Evolutionary conservation across 495 filamentous ascomycete species (phyloP).

Genomic region (Lichenothelia convexa): DNA sequence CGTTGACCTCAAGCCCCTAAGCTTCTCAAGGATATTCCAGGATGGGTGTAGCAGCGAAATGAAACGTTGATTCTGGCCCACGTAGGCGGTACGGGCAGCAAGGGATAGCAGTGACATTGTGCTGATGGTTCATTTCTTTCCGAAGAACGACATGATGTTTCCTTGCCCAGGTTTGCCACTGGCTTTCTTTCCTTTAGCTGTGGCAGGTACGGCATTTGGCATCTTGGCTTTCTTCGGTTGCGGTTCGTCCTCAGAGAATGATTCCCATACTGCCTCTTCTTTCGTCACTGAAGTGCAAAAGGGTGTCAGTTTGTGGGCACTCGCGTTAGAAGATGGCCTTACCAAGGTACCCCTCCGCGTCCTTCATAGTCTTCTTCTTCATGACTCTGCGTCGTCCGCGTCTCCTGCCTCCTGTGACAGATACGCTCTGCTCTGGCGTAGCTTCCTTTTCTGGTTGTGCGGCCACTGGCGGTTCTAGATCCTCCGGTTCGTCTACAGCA

Average conservation of each 20-base stretch:
- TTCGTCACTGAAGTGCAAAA: slow-evolving; percentile 50
- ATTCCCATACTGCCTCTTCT: slow-evolving; percentile 81
- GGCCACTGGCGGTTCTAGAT: slow-evolving; percentile 18
- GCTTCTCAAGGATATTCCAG: too few species aligned
- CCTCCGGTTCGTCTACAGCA: not conserved
- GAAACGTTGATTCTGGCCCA: too few species aligned
- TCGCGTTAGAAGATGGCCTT: slow-evolving; percentile 17
- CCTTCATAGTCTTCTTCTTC: slow-evolving; percentile 78
- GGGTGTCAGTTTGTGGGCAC: slow-evolving; percentile 9
- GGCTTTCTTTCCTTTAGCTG: slow-evolving; percentile 36
- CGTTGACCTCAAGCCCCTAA: too few species aligned
- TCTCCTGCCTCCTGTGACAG: slow-evolving; percentile 43
- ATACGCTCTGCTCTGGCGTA: slow-evolving; percentile 22
- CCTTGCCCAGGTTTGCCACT: slow-evolving; percentile 51
- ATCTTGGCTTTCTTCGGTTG: slow-evolving; percentile 43
- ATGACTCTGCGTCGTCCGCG: slow-evolving; percentile 67
- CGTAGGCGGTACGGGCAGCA: too few species aligned
- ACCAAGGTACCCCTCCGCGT: slow-evolving; percentile 90
- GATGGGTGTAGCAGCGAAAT: too few species aligned
- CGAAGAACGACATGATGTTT: slow-evolving; percentile 88
- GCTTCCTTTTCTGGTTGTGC: slow-evolving; percentile 22
- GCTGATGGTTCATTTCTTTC: slow-evolving; percentile 65
- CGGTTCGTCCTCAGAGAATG: slow-evolving; percentile 86
- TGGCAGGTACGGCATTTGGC: slow-evolving; percentile 15
- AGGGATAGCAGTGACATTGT: too few species aligned